Evolutionary conservation across 352 stramenopile genomes (phyloP), one percentile per base, ranked within the genome.

Genomic region (Pythium plurisporium): DNA sequence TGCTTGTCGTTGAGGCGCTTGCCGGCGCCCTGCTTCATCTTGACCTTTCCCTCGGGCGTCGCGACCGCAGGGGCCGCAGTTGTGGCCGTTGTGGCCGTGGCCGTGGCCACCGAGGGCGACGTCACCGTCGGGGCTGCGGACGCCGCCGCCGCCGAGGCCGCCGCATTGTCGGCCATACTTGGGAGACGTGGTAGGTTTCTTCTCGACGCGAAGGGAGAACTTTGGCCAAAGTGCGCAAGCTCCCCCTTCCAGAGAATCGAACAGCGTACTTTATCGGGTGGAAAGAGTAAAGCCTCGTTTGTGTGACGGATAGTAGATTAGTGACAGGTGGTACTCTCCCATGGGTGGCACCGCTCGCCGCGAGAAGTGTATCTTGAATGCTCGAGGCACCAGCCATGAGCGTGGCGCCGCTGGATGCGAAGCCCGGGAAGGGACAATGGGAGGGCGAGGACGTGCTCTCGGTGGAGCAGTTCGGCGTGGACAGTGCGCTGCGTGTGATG

Each of bases 1-100:
- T 91, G 75, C 42, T 84, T 83, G 64, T 91, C 81, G 59, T 87
- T 89, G 53, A 91, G 67, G 10, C 81, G 81, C 68, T 88, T 89
- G 46, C 79, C 81, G 33, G 70, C 68, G 17, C 80, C 80, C 49
- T 90, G 74, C 55, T 85, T 85, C 25, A 64, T 68, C 62, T 85
- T 86, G 41, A 62, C 58, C 57, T 65, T 73, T 41, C 65, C 59
- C 17, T 75, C 68, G 43, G 65, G 64, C 50, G 69, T 68, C 11
- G 10, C 31, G 2, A 23, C 33, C 19, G 37, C 25, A 7, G 31
- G 23, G 12, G 25, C n/a, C 44, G 29, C 34, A 3, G 31, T 9
- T 20, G 44, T 23, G 0, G 42, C 20, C 30, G 26, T 14, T 17
- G 19, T 38, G n/a, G 19, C 38, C 15, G 51, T 31, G 19, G 42